Conservation (phyloP, 345 rosid species). For the Dipteronia dyeriana region DNA sequence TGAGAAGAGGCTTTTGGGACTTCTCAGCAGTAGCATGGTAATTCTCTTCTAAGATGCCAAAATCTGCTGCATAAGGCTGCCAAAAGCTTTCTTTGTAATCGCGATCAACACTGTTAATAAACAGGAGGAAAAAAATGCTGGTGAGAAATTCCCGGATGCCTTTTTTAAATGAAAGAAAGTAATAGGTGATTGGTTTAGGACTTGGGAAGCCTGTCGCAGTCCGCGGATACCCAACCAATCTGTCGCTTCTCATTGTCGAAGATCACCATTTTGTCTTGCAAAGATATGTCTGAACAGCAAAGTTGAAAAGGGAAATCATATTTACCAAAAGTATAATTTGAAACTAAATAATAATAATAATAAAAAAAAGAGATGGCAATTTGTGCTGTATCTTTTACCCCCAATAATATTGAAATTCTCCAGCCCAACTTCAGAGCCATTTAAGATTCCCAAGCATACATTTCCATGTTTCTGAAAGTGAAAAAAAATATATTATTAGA, state of each 20-base stretch:
- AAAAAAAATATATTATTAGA: not conserved
- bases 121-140: conserved; percentile 21
- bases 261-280: conserved; percentile 67
- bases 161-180: conserved; percentile 9
- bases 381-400: conserved; percentile 41
- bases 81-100: conserved; percentile 41
- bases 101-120: conserved; percentile 48
- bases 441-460: conserved; percentile 83
- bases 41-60: conserved; percentile 37
- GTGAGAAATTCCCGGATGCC: conserved; percentile 28
- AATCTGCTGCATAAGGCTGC: conserved; percentile 43
- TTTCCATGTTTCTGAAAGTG: conserved; percentile 59
- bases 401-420: conserved; percentile 55
- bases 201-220: conserved; percentile 64
- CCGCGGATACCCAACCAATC: conserved; percentile 67
- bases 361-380: not conserved
- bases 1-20: not conserved
- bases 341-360: not conserved
- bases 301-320: not conserved
- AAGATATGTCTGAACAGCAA: conserved; percentile 44
- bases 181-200: conserved; percentile 40
- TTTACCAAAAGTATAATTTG: no score
- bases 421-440: conserved; percentile 61
- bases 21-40: conserved; percentile 21
- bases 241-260: conserved; percentile 77